Evolutionary conservation across 257 asterid genomes (phyloP).

Genomic region (Primulina eburnea): DNA sequence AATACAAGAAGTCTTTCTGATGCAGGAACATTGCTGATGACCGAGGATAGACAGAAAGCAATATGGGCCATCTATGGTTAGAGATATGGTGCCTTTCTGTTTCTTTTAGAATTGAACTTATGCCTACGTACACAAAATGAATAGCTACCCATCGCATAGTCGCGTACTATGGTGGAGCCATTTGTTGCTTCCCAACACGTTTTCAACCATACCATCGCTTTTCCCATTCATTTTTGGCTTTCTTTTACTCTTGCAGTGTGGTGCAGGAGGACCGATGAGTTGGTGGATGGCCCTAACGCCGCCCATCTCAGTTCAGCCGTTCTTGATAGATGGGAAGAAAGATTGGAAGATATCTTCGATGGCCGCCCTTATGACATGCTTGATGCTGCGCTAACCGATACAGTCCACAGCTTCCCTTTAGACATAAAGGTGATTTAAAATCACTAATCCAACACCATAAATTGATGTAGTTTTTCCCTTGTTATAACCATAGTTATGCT

Average conservation of each 20-base stretch:
- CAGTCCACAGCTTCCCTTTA: conserved; percentile 59
- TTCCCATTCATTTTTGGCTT: background rate
- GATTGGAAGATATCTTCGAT: conserved; percentile 62
- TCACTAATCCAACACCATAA: background rate
- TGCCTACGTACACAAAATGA: too few species aligned
- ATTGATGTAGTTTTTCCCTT: too few species aligned
- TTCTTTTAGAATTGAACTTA: background rate
- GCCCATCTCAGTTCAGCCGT: conserved; percentile 41
- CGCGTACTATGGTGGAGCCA: too few species aligned
- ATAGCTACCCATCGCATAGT: too few species aligned
- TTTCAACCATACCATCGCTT: too few species aligned
- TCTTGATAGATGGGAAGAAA: conserved; percentile 80
- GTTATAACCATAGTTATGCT: background rate
- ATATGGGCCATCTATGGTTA: conserved; percentile 89
- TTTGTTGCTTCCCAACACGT: too few species aligned
- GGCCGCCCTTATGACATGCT: conserved; percentile 73
- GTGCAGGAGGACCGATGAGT: conserved; percentile 86
- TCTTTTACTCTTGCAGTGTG: conserved; percentile 44
- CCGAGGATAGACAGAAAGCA: conserved; percentile 71
- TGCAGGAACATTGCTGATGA: conserved; percentile 77
- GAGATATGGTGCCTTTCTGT: background rate
- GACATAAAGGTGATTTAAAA: conserved; percentile 55
- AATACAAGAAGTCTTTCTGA: conserved; percentile 5
- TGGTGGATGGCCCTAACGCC: conserved; percentile 84
- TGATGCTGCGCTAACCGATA: conserved; percentile 79